Conservation (phyloP, 2,329 filamentous ascomycete species). For the Bipolaris victoriae region DNA sequence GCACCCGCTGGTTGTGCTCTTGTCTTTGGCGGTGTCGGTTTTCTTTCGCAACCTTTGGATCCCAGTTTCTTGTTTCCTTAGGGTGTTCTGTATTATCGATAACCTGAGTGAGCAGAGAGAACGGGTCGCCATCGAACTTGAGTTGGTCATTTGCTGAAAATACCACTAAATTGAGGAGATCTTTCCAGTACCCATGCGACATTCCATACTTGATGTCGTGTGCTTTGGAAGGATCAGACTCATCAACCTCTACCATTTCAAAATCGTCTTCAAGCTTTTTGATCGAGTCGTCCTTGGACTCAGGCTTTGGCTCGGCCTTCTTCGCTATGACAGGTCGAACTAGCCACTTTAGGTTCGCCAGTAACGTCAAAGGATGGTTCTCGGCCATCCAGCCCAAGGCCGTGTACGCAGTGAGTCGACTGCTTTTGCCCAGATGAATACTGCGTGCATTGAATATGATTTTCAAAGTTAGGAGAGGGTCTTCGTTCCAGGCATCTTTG, state of each 20-base stretch:
- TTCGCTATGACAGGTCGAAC: slow-evolving; percentile 63
- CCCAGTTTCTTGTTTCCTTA: slow-evolving; percentile 30
- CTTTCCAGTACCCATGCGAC: slow-evolving; percentile 68
- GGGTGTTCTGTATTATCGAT: slow-evolving; percentile 25
- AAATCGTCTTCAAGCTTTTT: slow-evolving; percentile 43
- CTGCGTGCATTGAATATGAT: slow-evolving; percentile 66
- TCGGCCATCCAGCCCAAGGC: slow-evolving; percentile 63
- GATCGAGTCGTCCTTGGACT: not conserved
- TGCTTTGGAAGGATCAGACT: slow-evolving; percentile 28
- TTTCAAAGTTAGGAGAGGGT: slow-evolving; percentile 60
- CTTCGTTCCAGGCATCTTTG: slow-evolving; percentile 57
- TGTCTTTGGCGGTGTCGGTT: slow-evolving; percentile 42
- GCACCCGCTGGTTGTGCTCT: slow-evolving; percentile 51
- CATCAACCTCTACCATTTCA: slow-evolving; percentile 54
- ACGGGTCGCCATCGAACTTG: slow-evolving; percentile 49
- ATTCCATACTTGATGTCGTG: slow-evolving; percentile 48
- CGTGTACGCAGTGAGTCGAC: slow-evolving; percentile 57
- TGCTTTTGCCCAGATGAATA: slow-evolving; percentile 66
- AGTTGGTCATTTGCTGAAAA: slow-evolving; percentile 59
- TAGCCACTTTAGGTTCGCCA: slow-evolving; percentile 62
- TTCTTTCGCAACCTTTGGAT: slow-evolving; percentile 29
- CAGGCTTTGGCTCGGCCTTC: slow-evolving; percentile 44
- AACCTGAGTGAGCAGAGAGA: slow-evolving; percentile 50
- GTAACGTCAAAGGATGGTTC: slow-evolving; percentile 61
- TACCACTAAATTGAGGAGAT: slow-evolving; percentile 63